phyloP scores from a whole-genome alignment of 2,329 filamentous ascomycete species.

The Colletotrichum lini region DNA sequence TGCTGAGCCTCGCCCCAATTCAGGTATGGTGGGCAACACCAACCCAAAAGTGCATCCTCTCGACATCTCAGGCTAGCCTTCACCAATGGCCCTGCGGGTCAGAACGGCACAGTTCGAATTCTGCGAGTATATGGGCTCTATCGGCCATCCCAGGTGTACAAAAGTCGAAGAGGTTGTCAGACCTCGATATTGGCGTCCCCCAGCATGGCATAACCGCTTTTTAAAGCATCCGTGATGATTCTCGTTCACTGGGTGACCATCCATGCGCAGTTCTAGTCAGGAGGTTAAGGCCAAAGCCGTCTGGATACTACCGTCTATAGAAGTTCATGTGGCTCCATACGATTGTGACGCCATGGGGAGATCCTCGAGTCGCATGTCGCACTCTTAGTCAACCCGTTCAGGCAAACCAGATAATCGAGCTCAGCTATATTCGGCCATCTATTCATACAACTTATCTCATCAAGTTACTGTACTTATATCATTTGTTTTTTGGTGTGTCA shows the following conservation, averaged over 20 bases:
- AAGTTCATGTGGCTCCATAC: background rate
- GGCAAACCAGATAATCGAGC: background rate
- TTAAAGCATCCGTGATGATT: background rate
- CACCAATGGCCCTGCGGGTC: background rate
- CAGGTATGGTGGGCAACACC: conserved; percentile 28
- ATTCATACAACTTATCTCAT: no score
- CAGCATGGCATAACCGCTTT: background rate
- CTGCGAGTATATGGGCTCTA: background rate
- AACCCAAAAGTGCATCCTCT: conserved; percentile 3
- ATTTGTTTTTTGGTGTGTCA: background rate
- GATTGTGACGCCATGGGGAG: background rate
- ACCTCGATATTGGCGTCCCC: background rate
- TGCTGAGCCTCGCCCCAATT: conserved; percentile 39
- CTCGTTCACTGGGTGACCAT: background rate
- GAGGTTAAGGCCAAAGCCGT: no score
- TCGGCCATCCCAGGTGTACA: background rate
- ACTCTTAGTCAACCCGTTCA: background rate
- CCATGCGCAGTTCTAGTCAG: no score
- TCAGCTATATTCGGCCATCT: background rate
- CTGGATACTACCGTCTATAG: background rate
- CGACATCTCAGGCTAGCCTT: background rate
- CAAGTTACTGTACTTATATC: no score
- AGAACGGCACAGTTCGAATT: background rate
- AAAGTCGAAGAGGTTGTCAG: background rate
- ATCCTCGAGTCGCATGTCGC: conserved; percentile 10